Percentiles rank a stretch among this genome's conserved stretches.
Evolutionary conservation across 164 flowering plant species (phyloP).

Genomic region (Saururus chinensis): DNA sequence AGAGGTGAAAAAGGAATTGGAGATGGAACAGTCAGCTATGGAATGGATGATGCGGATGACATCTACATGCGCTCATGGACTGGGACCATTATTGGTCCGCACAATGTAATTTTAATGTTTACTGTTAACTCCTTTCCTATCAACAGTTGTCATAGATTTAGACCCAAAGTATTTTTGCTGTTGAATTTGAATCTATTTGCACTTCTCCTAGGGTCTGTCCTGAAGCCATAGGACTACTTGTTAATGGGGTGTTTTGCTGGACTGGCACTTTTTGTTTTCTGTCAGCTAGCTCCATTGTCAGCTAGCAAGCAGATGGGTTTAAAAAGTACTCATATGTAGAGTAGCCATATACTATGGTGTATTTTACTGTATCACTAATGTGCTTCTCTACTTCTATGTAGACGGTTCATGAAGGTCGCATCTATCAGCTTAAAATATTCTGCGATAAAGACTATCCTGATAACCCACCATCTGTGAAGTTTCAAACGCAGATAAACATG

Average conservation of each 20-base stretch:
- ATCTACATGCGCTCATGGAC: conserved; percentile 68
- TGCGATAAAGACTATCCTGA: conserved; percentile 77
- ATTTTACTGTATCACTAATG: not conserved
- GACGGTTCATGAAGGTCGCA: conserved; percentile 79
- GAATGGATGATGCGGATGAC: conserved; percentile 82
- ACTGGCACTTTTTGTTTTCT: too few relatives aligned
- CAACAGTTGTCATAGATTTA: too few relatives aligned
- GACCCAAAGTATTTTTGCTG: too few relatives aligned
- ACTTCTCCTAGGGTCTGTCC: not conserved
- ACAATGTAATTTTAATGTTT: conserved; percentile 25
- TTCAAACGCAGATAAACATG: conserved; percentile 74
- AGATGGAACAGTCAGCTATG: conserved; percentile 75
- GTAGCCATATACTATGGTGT: too few relatives aligned
- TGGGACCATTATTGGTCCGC: conserved; percentile 72
- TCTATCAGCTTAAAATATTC: conserved; percentile 71
- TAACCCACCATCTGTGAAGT: conserved; percentile 58
- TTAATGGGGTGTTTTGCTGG: too few relatives aligned
- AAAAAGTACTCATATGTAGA: too few relatives aligned
- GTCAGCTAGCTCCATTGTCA: too few relatives aligned
- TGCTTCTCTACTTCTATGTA: conserved; percentile 8
- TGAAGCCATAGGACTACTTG: not conserved
- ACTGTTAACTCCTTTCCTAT: not conserved
- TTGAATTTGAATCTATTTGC: too few relatives aligned
- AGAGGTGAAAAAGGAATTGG: conserved; percentile 79
- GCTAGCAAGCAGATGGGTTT: too few relatives aligned